Percentiles rank a stretch among this genome's conserved stretches.
phyloP scores from a whole-genome alignment of 2,329 filamentous ascomycete genomes.

The Pseudohalonectria lignicola region DNA sequence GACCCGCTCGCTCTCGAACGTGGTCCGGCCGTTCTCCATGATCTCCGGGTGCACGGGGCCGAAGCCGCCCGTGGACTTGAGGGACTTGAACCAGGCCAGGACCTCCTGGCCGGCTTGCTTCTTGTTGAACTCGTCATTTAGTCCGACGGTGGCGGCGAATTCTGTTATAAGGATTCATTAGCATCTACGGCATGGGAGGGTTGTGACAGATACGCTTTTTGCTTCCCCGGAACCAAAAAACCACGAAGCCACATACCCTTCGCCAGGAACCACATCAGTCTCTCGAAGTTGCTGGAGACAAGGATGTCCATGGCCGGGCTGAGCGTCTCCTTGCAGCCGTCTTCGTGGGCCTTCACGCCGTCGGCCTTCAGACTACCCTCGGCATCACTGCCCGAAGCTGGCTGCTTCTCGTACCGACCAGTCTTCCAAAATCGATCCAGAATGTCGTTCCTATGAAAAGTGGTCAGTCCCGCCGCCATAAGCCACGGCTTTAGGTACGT shows the following conservation, averaged over 20 bases:
- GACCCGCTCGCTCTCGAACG: slow-evolving; percentile 74
- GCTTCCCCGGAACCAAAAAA: too few relatives aligned
- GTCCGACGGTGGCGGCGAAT: slow-evolving; percentile 45
- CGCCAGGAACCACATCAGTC: slow-evolving; percentile 85
- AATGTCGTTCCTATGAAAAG: slow-evolving; percentile 73
- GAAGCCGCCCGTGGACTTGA: slow-evolving; percentile 78
- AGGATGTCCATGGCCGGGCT: slow-evolving; percentile 97
- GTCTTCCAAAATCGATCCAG: slow-evolving; percentile 90
- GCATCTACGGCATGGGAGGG: too few relatives aligned
- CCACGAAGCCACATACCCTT: too few relatives aligned
- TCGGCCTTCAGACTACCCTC: slow-evolving; percentile 47
- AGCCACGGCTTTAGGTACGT: not conserved
- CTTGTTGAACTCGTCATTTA: slow-evolving; percentile 56
- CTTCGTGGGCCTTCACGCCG: slow-evolving; percentile 51
- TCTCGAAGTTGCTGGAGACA: slow-evolving; percentile 93
- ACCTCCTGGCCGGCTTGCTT: slow-evolving; percentile 68
- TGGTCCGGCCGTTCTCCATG: slow-evolving; percentile 55
- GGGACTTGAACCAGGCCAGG: slow-evolving; percentile 61
- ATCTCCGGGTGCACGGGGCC: slow-evolving; percentile 63
- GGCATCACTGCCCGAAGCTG: slow-evolving; percentile 44
- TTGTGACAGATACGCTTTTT: not conserved
- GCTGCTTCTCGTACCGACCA: slow-evolving; percentile 80
- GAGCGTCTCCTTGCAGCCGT: slow-evolving; percentile 80
- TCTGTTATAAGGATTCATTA: too few relatives aligned
- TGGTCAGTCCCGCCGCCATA: too few relatives aligned